phyloP scores from a whole-genome alignment of 352 stramenopile species.

The Plasmopara viticola region DNA sequence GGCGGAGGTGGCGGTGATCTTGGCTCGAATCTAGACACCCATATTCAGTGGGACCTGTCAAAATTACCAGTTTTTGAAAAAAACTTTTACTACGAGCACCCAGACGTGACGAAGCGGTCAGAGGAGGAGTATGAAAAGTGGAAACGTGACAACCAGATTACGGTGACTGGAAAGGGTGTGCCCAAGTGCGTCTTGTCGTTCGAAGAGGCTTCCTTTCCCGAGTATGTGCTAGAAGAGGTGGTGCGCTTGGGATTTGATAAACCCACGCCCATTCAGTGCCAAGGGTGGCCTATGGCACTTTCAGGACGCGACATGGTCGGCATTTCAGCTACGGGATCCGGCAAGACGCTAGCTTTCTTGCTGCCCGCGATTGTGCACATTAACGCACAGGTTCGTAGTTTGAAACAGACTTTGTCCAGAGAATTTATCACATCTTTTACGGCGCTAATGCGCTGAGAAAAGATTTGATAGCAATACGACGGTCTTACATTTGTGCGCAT shows the following conservation, averaged over 20 bases:
- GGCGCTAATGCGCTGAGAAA: slow-evolving; percentile 24
- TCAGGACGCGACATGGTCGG: slow-evolving; percentile 98
- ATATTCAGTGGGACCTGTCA: slow-evolving; percentile 94
- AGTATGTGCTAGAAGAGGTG: slow-evolving; percentile 97
- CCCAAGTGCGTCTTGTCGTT: slow-evolving; percentile 97
- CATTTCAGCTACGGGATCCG: slow-evolving; percentile 96
- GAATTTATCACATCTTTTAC: slow-evolving; percentile 12
- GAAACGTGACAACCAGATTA: slow-evolving; percentile 92
- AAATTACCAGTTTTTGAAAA: slow-evolving; percentile 97
- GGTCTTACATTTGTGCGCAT: slow-evolving; percentile 16
- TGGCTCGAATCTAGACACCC: slow-evolving; percentile 80
- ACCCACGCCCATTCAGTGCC: slow-evolving; percentile 89
- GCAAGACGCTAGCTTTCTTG: slow-evolving; percentile 98
- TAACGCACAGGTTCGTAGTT: slow-evolving; percentile 95
- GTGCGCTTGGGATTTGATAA: slow-evolving; percentile 95
- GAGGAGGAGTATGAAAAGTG: slow-evolving; percentile 89
- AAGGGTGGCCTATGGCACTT: slow-evolving; percentile 98
- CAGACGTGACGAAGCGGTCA: slow-evolving; percentile 90
- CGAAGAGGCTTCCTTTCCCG: slow-evolving; percentile 89
- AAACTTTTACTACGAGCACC: slow-evolving; percentile 99
- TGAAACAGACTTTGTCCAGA: slow-evolving; percentile 27
- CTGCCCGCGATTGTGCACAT: slow-evolving; percentile 99
- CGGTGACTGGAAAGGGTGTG: slow-evolving; percentile 92
- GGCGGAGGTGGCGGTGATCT: slow-evolving; percentile 55
- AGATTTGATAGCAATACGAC: slow-evolving; percentile 23